These are phyloP conservation scores for Colletotrichum musae DNA, from an alignment of 2,329 filamentous ascomycete species.

Conservation along the genomic window DNA sequence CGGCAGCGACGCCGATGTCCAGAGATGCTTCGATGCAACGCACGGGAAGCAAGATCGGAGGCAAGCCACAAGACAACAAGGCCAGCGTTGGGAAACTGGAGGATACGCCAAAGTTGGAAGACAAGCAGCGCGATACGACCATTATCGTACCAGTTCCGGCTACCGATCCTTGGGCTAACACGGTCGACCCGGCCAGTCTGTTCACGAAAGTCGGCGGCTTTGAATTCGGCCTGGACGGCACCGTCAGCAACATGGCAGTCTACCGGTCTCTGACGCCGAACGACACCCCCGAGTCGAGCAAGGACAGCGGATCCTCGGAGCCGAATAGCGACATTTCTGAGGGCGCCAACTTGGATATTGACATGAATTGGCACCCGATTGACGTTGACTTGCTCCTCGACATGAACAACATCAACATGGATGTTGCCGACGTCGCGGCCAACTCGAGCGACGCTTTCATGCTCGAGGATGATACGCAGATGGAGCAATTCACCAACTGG, in stretches of 20 bases:
- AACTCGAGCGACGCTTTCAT: constrained; percentile 44
- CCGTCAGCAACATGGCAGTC: constrained; percentile 67
- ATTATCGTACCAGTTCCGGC: constrained; percentile 38
- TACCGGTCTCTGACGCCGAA: constrained; percentile 72
- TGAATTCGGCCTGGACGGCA: constrained; percentile 59
- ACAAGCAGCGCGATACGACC: constrained; percentile 50
- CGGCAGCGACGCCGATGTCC: constrained; percentile 64
- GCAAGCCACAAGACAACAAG: constrained; percentile 56
- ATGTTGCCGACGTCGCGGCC: constrained; percentile 36
- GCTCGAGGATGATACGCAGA: constrained; percentile 37
- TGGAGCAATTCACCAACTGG: constrained; percentile 53
- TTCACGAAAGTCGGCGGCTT: constrained; percentile 57
- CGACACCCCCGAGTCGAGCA: constrained; percentile 75
- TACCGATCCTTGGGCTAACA: constrained; percentile 54
- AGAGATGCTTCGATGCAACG: constrained; percentile 66
- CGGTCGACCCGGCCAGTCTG: constrained; percentile 59
- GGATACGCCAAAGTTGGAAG: constrained; percentile 43
- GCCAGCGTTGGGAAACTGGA: constrained; percentile 48
- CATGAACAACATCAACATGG: constrained; percentile 55
- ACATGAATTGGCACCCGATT: constrained; percentile 65
- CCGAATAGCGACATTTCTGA: constrained; percentile 75
- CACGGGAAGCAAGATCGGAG: constrained; percentile 61
- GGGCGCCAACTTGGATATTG: constrained; percentile 66
- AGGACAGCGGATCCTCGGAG: constrained; percentile 72
- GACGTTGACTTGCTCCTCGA: constrained; percentile 61